Percentiles rank a stretch among this genome's conserved stretches.
These are phyloP conservation scores for Lycium ferocissimum DNA, from an alignment of 257 asterid genomes.

Conservation along the genomic window DNA sequence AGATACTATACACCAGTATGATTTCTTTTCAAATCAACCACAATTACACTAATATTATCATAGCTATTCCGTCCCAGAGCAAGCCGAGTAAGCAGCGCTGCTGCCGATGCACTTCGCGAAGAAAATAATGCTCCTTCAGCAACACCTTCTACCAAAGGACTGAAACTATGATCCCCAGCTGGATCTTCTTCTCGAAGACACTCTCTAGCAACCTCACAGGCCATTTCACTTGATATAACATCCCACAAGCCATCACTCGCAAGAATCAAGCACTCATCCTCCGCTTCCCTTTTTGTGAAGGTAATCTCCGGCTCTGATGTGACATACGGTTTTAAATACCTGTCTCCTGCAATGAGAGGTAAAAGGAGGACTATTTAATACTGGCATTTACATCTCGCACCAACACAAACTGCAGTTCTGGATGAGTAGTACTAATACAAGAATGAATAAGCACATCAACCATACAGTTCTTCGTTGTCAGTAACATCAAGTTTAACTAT, in stretches of 20 bases:
- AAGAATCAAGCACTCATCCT: constrained; percentile 37
- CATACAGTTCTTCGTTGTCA: neutral
- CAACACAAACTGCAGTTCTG: neutral
- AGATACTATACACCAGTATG: neutral
- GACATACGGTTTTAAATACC: constrained; percentile 27
- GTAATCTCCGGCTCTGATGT: constrained; percentile 36
- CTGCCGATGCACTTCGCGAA: constrained; percentile 36
- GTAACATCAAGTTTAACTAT: too few relatives aligned
- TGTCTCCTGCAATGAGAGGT: constrained; percentile 29
- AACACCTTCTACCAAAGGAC: neutral
- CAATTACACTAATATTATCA: constrained; percentile 34
- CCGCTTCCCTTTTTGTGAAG: constrained; percentile 31
- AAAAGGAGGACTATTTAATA: neutral
- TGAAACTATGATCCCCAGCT: neutral
- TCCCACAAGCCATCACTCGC: constrained; percentile 44
- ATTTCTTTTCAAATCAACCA: constrained; percentile 34
- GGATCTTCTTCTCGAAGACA: constrained; percentile 28
- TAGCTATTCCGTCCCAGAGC: constrained; percentile 32
- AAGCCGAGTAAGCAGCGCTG: constrained; percentile 29
- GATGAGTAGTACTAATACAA: neutral
- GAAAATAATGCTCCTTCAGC: neutral
- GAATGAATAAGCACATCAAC: neutral
- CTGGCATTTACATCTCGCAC: neutral
- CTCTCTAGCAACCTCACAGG: constrained; percentile 29
- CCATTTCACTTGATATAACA: constrained; percentile 34